Evolutionary conservation across 2,329 filamentous ascomycete genomes (phyloP).

Genomic region (Aureobasidium sp.): DNA sequence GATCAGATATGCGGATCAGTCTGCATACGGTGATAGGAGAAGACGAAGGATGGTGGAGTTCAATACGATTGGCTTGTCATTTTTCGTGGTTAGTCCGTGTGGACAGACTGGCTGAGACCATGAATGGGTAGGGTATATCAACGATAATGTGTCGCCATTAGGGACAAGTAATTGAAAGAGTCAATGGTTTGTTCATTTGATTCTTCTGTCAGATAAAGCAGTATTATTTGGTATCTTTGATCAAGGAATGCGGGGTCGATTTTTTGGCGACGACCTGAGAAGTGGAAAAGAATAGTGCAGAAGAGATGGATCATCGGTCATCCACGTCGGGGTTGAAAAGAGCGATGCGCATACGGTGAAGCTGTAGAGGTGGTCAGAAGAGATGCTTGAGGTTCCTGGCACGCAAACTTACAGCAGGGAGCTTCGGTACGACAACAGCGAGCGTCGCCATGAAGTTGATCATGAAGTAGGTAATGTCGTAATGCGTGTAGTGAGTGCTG

Average conservation of each 20-base stretch:
- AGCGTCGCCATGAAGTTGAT: constrained; percentile 94
- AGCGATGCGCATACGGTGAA: constrained; percentile 32
- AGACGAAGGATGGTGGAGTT: background rate
- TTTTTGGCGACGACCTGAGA: background rate
- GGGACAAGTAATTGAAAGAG: background rate
- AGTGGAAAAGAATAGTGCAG: background rate
- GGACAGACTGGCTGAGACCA: background rate
- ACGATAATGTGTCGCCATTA: background rate
- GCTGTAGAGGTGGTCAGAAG: constrained; percentile 20
- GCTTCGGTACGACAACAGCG: constrained; percentile 89
- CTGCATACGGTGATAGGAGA: background rate
- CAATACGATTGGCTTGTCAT: background rate
- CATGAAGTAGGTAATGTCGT: constrained; percentile 92
- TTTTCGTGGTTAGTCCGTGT: background rate
- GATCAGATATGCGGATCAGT: background rate
- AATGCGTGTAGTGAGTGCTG: constrained; percentile 98
- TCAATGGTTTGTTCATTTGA: background rate
- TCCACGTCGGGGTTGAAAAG: constrained; percentile 29
- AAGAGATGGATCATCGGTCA: constrained; percentile 18
- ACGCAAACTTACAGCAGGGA: constrained; percentile 70
- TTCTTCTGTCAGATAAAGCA: constrained; percentile 10
- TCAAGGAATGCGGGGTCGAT: constrained; percentile 11
- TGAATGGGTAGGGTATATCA: background rate
- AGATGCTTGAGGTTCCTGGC: background rate
- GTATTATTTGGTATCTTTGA: constrained; percentile 15